Base-by-base conservation (phyloP, 1,139 yeast species). In the Keqinozyma sinolaborantium region DNA sequence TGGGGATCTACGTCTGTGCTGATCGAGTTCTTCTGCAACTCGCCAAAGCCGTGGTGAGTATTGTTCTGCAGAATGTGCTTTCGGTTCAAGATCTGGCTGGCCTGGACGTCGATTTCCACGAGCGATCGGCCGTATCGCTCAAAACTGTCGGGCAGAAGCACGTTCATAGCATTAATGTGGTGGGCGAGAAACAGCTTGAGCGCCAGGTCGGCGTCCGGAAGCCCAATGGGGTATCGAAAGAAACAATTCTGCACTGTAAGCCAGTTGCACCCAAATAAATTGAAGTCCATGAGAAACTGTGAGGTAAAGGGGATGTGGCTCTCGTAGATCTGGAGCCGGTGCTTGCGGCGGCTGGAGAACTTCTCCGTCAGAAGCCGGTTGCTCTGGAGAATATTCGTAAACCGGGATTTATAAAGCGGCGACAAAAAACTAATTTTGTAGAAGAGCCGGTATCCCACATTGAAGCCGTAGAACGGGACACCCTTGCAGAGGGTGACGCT, bases 221-320 rank as follows among this genome's bases (percentile, higher is more conserved):
- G 9, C 9, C 10, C 10, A 2, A 73, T 29, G 0, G 79, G 79
- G 7, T 50, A 45, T 29, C 79, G 46, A 50, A 70, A 70, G 34
- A 53, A 61, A 26, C 57, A 51, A 2, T 47, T 32, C 20, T 42
- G 36, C 36, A 72, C 33, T 14, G 68, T 60, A 23, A 92, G 40
- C 88, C 94, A 83, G 4, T 83, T 81, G 54, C 97, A 86, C 1
- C 96, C 95, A 53, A 73, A 86, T 24, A 90, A 58, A 48, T 90
- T 90, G 56, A 72, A 87, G 50, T 94, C 98, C 0, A 86, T 68
- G 25, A 86, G 56, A 50, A 92, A 87, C 49, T 92, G 97, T 13
- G 87, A 56, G 1, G 75, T 52, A 47, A 66, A 81, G 0, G 96
- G 94, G 9, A 92, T 68, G 50, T 92, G 97, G 0, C 90, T 70